These are phyloP conservation scores for Colletotrichum eremochloae DNA, from an alignment of 2,329 filamentous ascomycete species.

Conservation along the genomic window DNA sequence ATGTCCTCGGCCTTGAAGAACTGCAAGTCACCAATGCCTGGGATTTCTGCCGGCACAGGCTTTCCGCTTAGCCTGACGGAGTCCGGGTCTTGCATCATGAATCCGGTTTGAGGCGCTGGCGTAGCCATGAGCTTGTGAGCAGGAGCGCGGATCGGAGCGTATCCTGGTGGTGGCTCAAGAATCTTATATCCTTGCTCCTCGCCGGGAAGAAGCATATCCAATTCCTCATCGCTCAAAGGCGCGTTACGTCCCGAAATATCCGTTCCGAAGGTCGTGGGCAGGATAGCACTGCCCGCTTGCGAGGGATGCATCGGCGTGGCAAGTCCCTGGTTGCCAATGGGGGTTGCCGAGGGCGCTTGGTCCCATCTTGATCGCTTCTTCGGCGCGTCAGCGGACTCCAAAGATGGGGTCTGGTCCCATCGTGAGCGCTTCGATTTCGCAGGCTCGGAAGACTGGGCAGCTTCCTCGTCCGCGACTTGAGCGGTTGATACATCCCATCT, in stretches of 20 bases:
- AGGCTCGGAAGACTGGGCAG: slow-evolving; percentile 64
- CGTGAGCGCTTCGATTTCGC: slow-evolving; percentile 81
- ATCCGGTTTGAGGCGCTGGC: slow-evolving; percentile 82
- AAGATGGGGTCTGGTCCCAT: slow-evolving; percentile 86
- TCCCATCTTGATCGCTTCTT: slow-evolving; percentile 93
- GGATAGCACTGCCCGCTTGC: slow-evolving; percentile 65
- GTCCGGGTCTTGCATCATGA: slow-evolving; percentile 98
- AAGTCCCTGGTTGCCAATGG: slow-evolving; percentile 79
- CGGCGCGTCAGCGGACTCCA: slow-evolving; percentile 67
- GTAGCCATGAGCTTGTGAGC: slow-evolving; percentile 82
- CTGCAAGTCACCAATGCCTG: slow-evolving; percentile 93
- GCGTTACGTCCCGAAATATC: slow-evolving; percentile 86
- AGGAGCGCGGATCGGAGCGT: slow-evolving; percentile 84
- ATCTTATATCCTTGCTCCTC: slow-evolving; percentile 94
- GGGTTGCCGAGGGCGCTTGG: slow-evolving; percentile 86
- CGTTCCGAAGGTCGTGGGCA: slow-evolving; percentile 78
- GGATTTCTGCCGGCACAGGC: slow-evolving; percentile 94
- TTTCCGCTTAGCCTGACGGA: slow-evolving; percentile 86
- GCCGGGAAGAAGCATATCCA: slow-evolving; percentile 89
- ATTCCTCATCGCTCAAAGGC: slow-evolving; percentile 90
- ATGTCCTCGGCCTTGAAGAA: slow-evolving; percentile 99
- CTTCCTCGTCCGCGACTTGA: slow-evolving; percentile 63
- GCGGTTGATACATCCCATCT: slow-evolving; percentile 88
- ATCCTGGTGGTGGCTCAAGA: slow-evolving; percentile 90
- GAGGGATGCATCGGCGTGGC: slow-evolving; percentile 83